Evolutionary conservation across 305 asterid genomes (phyloP), one percentile per base, ranked within the genome.

Genomic region (Coffea humblotiana): DNA sequence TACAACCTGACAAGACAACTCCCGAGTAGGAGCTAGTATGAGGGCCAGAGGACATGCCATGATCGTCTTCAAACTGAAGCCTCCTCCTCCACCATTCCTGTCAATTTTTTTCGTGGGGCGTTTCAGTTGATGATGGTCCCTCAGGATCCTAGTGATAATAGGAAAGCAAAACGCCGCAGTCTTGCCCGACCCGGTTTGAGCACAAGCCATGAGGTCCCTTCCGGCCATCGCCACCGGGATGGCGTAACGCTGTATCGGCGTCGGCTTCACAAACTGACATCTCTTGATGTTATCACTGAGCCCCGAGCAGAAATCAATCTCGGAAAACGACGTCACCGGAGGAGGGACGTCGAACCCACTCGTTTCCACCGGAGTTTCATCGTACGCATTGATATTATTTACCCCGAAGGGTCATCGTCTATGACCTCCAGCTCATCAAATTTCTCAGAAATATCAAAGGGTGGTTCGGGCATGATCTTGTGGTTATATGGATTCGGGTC

Each of bases 141-240:
- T 74, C 77, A 87, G 15, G 76, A 90, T 81, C 84, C 83, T 84
- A 74, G 83, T 84, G 65, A 91, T 93, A 65, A 91, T 89, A 19
- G 97, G 97, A 75, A 93, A 91, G 80, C 97, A 93, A 77, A 91
- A 93, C 23, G 97, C 97, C 16, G 97, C 97, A 56, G 97, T 93
- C 79, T 93, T 93, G 4, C 97, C 97, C 43, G 96, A 91, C 67
- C 97, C 97, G 29, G 97, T 93, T 78, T 93, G 97, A 23, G 97
- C 97, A 65, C 95, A 91, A 3, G 97, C 97, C 97, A 93, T 93
- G 77, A 93, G 77, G 70, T 93, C 97, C 70, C 97, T 83, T 25
- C 97, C 97, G 1, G 80, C 84, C 89, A 90, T 83, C 40, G 91
- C 94, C 69, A 84, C 93, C 18, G 97, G 97, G 72, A 93, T 89